Base-by-base conservation (phyloP, 2,329 filamentous ascomycete genomes). In the Hirsutella thompsonii region DNA sequence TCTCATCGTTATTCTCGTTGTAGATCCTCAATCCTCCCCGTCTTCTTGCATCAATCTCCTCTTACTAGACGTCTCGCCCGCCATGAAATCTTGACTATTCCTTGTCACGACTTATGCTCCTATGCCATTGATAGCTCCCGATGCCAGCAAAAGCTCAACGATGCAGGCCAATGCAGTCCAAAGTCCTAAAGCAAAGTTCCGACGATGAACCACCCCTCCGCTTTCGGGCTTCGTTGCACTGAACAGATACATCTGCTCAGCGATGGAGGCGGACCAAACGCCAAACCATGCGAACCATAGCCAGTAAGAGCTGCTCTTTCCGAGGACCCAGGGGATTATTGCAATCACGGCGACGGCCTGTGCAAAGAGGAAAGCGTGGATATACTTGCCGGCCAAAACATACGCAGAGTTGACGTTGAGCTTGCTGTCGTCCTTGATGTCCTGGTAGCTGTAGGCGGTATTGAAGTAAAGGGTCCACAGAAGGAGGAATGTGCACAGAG, bases 381-480 rank as follows among this genome's bases (percentile, higher is more conserved):
- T 41, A 18, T 38, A 36, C 9, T 23, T 37, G 18, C 40, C 40
- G 14, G 40, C 40, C 13, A 41, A 10, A 9, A 37, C 37, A 29
- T 41, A 41, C n/a, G 49, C 50, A 3, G 50, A 52, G 34, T 49
- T 49, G 18, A 52, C 44, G 13, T 46, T 45, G 35, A 51, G 43
- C 28, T 52, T 52, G 8, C 39, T 45, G n/a, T 52, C 50, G 20
- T 52, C 50, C 9, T 48, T 42, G 4, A 49, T 38, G 21, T 52
- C 50, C 29, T 52, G 50, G 16, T 52, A 52, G 39, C 50, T 52
- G 34, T 52, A 52, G 1, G 50, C 50, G 3, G 50, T 52, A 19
- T 48, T 51, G 10, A 52, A 40, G 42, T 50, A 52, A 16, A 52
- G 49, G 37, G 52, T 52, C 52, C 51, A 56, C 42, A 54, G 43